These are phyloP conservation scores for Xylaria sp. DNA, from an alignment of 2,329 filamentous ascomycete genomes.

Conservation along the genomic window DNA sequence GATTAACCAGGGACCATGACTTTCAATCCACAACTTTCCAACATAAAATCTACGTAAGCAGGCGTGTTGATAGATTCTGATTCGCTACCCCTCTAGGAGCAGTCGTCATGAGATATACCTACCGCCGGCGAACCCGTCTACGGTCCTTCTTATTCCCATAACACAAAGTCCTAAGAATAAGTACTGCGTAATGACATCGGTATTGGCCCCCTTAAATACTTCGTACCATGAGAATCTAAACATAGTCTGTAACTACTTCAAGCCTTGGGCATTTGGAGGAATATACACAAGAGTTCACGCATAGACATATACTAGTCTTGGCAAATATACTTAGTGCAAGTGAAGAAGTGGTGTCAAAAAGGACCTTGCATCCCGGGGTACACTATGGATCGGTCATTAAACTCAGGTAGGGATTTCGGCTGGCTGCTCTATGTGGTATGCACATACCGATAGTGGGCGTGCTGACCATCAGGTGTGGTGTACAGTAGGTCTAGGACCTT, in stretches of 20 bases:
- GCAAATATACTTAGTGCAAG: neutral
- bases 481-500: neutral
- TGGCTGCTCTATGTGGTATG: neutral
- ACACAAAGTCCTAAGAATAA: neutral
- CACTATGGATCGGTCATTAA: neutral
- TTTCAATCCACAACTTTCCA: neutral
- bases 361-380: neutral
- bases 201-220: neutral
- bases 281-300: too few species aligned
- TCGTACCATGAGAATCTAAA: neutral
- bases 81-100: neutral
- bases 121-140: neutral
- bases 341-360: neutral
- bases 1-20: neutral
- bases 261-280: neutral
- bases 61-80: neutral
- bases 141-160: neutral
- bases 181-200: neutral
- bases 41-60: constrained; percentile 1
- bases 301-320: neutral
- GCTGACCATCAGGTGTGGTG: neutral
- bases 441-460: neutral
- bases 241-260: too few species aligned
- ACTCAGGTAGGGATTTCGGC: neutral
- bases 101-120: neutral